Base-by-base conservation (phyloP, 257 asterid species). In the Capsicum rhomboideum region DNA sequence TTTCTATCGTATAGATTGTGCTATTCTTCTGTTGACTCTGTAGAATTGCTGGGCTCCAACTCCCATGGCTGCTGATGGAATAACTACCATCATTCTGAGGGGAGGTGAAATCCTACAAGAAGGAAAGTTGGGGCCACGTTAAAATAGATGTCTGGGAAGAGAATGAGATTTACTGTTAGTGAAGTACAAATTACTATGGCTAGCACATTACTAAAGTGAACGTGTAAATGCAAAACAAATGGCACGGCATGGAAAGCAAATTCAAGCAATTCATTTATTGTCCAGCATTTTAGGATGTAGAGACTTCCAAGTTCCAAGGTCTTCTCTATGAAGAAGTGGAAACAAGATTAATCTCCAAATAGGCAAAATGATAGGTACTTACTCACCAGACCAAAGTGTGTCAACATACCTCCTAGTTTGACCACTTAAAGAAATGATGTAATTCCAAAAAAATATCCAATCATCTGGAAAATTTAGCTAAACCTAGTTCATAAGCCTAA, bases 41-140 rank as follows among this genome's bases (percentile, higher is more conserved):
- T 58, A 83, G 78, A 55, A 82, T 40, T 66, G 88, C 92, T 0
- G 91, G 91, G 78, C 90, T 92, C 91, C 93, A 93, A 87, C 98
- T 93, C 67, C 93, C 97, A n/a, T 82, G 90, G 83, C 97, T 91
- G 91, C 97, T 91, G 78, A 80, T 49, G 52, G 97, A 87, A 86
- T 87, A 83, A 83, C 86, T 58, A 89, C 90, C 80, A 2, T 79
- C 86, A 44, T 89, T 97, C 97, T 93, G 85, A 82, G 21, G 78
- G 54, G 49, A 12, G 37, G 56, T 34, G 64, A 52, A 2, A 6
- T 28, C 64, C 82, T 77, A 50, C 64, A 28, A 77, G 46, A 77
- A 77, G 28, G 28, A 49, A 77, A 50, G 42, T 50, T 28, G 46
- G 46, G 61, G 64, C 64, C 46, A 77, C 16, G 64, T 77, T 75